phyloP scores from a whole-genome alignment of 345 rosid species.

The Corchorus olitorius region DNA sequence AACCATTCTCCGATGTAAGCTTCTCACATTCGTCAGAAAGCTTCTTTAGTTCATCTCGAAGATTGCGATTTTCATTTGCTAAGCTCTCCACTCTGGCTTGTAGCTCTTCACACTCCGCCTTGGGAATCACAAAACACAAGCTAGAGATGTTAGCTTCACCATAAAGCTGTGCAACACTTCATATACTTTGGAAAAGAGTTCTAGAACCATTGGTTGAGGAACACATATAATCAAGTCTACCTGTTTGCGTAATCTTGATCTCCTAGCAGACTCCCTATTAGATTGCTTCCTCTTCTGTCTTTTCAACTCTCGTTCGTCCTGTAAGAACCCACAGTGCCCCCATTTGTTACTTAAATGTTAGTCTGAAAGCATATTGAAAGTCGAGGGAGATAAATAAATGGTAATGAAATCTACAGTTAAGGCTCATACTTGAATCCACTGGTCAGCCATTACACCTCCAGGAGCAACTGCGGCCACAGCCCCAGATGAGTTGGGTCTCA shows the following conservation, averaged over 20 bases:
- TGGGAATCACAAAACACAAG: slow-evolving; percentile 7
- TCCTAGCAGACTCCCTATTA: slow-evolving; percentile 94
- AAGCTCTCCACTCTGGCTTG: slow-evolving; percentile 73
- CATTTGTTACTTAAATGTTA: not conserved
- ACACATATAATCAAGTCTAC: slow-evolving; percentile 31
- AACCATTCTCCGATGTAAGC: slow-evolving; percentile 76
- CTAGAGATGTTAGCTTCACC: not conserved
- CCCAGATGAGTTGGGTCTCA: slow-evolving; percentile 49
- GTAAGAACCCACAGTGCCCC: slow-evolving; percentile 20
- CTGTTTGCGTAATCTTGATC: slow-evolving; percentile 98
- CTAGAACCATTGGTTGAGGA: not conserved
- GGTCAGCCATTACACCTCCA: slow-evolving; percentile 51
- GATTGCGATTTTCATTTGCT: slow-evolving; percentile 58
- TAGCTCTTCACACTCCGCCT: slow-evolving; percentile 97
- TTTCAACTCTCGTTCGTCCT: slow-evolving; percentile 96
- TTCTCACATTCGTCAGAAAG: slow-evolving; percentile 87
- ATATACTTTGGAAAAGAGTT: not conserved
- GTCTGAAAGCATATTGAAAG: not conserved
- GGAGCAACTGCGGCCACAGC: slow-evolving; percentile 42
- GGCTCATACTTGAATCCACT: slow-evolving; percentile 62
- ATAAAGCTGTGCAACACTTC: not conserved
- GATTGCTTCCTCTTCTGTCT: slow-evolving; percentile 97
- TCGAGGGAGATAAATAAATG: not conserved
- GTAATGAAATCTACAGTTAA: not conserved
- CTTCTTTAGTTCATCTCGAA: slow-evolving; percentile 78